Evolutionary conservation across 352 stramenopile genomes (phyloP).

Genomic region (Thraustochytrium sp.): DNA sequence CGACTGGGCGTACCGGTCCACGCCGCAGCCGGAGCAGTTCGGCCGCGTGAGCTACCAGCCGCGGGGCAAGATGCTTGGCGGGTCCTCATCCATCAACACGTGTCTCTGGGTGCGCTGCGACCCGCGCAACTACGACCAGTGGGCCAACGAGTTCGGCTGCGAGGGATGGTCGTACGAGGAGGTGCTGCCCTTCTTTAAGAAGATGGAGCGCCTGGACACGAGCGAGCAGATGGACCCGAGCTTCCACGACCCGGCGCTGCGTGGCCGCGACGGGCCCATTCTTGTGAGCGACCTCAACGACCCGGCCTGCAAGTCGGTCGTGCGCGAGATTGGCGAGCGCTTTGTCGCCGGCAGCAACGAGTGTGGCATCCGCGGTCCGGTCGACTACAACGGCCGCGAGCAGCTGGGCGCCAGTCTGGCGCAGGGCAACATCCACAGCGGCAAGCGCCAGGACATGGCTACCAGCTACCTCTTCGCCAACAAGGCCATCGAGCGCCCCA

Average conservation of each 20-base stretch:
- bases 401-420: slow-evolving; percentile 48
- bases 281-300: slow-evolving; percentile 51
- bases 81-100: slow-evolving; percentile 71
- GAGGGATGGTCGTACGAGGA: slow-evolving; percentile 50
- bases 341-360: slow-evolving; percentile 41
- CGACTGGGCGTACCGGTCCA: slow-evolving; percentile 1
- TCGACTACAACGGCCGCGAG: slow-evolving; percentile 48
- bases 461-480: slow-evolving; percentile 55
- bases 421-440: slow-evolving; percentile 51
- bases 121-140: slow-evolving; percentile 60
- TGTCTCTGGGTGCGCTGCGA: slow-evolving; percentile 71
- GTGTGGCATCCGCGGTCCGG: not conserved
- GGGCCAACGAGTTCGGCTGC: slow-evolving; percentile 59
- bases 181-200: slow-evolving; percentile 23
- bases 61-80: slow-evolving; percentile 67
- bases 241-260: slow-evolving; percentile 25
- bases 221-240: slow-evolving; percentile 11
- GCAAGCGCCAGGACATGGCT: slow-evolving; percentile 58
- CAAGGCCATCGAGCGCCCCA: slow-evolving; percentile 56
- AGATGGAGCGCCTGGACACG: not conserved
- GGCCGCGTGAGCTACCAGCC: slow-evolving; percentile 30
- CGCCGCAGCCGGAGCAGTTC: not conserved
- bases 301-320: not conserved
- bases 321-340: slow-evolving; percentile 10
- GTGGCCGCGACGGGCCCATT: slow-evolving; percentile 57